These are phyloP conservation scores for Trichaptum fuscoviolaceum DNA, from an alignment of 768 basidiomycete genomes.

Conservation along the genomic window DNA sequence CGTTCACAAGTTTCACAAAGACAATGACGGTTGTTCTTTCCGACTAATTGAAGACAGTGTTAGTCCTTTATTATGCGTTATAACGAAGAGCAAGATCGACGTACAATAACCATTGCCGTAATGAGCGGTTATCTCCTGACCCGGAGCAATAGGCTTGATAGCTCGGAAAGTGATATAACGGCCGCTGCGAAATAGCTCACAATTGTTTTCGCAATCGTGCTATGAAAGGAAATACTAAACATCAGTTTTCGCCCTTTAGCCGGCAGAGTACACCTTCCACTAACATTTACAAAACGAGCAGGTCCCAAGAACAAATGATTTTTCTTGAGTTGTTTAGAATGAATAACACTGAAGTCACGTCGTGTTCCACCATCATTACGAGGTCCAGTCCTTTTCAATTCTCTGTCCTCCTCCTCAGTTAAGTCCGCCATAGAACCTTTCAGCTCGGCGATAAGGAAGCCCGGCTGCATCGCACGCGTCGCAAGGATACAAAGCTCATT, in stretches of 20 bases:
- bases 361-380: slow-evolving; percentile 59
- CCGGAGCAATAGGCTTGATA: slow-evolving; percentile 67
- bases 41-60: slow-evolving; percentile 35
- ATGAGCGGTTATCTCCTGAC: slow-evolving; percentile 86
- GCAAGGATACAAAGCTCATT: slow-evolving; percentile 85
- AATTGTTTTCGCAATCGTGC: slow-evolving; percentile 91
- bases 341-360: slow-evolving; percentile 86
- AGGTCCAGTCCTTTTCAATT: slow-evolving; percentile 77
- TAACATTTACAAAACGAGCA: slow-evolving; percentile 88
- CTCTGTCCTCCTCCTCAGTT: slow-evolving; percentile 80
- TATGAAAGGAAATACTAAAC: slow-evolving; percentile 24
- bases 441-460: slow-evolving; percentile 75
- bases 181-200: slow-evolving; percentile 83
- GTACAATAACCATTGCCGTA: slow-evolving; percentile 89
- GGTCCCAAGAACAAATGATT: slow-evolving; percentile 89
- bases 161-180: slow-evolving; percentile 87
- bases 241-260: not conserved
- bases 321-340: slow-evolving; percentile 88
- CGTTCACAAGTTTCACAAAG: slow-evolving; percentile 85
- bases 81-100: slow-evolving; percentile 29
- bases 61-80: slow-evolving; percentile 7
- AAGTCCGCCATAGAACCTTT: slow-evolving; percentile 90
- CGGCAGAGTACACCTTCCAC: slow-evolving; percentile 22
- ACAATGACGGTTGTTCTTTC: slow-evolving; percentile 66
- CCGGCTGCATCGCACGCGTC: slow-evolving; percentile 61